Conservation (phyloP, 257 asterid genomes). For the Solanum neorickii region DNA sequence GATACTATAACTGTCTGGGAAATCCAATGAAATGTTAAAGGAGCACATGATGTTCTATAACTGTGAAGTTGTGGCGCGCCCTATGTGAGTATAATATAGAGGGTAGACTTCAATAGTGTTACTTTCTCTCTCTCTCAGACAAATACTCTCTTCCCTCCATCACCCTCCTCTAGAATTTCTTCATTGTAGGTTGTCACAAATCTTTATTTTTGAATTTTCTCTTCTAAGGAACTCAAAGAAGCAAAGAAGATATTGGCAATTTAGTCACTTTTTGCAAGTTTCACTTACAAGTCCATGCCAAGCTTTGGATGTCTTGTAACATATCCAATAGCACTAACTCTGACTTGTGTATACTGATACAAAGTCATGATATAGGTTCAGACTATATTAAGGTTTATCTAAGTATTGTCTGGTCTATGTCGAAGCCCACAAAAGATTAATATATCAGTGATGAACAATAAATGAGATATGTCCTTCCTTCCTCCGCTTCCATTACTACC, state of each 20-base stretch:
- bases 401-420: not conserved
- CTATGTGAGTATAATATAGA: not conserved
- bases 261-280: not conserved
- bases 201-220: not conserved
- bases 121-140: not conserved
- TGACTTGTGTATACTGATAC: not conserved
- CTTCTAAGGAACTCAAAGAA: not conserved
- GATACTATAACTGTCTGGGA: not conserved
- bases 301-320: not conserved
- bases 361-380: not conserved
- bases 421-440: not conserved
- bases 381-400: not conserved
- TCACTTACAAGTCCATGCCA: not conserved
- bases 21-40: not conserved
- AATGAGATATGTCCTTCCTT: not conserved
- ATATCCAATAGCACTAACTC: not conserved
- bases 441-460: not conserved
- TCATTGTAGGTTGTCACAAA: not conserved
- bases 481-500: not conserved
- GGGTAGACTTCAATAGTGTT: not conserved
- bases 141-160: not conserved
- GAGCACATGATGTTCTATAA: not conserved
- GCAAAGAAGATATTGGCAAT: not conserved
- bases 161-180: not conserved
- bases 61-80: not conserved